Conservation (phyloP, 2,329 filamentous ascomycete species). For the Berkeleyomyces basicola region DNA sequence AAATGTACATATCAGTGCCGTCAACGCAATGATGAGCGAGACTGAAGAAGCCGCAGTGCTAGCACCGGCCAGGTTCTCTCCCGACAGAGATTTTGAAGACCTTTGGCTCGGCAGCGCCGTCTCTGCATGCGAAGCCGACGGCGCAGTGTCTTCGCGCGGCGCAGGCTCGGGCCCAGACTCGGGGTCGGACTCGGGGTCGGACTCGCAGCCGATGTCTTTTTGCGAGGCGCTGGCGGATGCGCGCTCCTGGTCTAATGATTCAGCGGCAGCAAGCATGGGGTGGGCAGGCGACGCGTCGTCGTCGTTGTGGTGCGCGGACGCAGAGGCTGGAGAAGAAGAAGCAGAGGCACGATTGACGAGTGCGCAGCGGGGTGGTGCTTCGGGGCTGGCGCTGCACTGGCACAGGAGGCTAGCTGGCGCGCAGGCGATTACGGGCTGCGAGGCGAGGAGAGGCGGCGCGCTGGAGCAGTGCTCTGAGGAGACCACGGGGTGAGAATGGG, state of each 20-base stretch:
- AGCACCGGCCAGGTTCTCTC: slow-evolving; percentile 6
- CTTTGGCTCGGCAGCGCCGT: neutral
- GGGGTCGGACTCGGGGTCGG: no score
- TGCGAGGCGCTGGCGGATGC: no score
- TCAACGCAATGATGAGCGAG: slow-evolving; percentile 12
- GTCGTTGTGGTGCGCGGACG: neutral
- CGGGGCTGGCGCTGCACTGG: neutral
- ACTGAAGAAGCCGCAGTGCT: slow-evolving; percentile 11
- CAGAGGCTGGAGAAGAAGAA: neutral
- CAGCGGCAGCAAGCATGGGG: no score
- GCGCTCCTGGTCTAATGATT: no score
- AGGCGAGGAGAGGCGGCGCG: neutral
- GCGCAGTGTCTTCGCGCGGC: no score
- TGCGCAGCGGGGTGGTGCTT: neutral
- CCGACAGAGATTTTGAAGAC: neutral
- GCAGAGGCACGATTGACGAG: neutral
- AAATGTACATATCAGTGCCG: slow-evolving; percentile 12
- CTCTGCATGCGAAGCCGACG: neutral
- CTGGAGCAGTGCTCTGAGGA: neutral
- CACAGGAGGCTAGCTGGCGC: neutral
- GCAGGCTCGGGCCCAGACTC: no score
- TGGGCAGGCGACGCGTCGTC: no score
- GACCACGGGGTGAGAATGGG: neutral
- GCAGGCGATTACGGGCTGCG: neutral
- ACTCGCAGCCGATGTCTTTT: no score